phyloP scores from a whole-genome alignment of 768 basidiomycete species.

The Cyclocybe cylindracea region DNA sequence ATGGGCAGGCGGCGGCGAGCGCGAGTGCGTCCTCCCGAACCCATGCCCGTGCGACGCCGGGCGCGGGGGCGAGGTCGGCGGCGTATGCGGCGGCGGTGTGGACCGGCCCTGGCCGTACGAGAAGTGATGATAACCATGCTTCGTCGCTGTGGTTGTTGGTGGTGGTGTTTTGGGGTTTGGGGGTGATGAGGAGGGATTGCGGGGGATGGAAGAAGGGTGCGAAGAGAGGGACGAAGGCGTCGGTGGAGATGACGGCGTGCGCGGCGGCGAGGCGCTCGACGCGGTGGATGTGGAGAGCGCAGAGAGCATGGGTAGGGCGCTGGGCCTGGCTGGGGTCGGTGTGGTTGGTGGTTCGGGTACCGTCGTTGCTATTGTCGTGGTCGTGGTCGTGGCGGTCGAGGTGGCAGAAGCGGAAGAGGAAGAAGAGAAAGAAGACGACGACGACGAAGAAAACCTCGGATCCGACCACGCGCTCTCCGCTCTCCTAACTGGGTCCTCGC shows the following conservation, averaged over 20 bases:
- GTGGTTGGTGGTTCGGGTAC: not conserved
- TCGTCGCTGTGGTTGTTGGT: not conserved
- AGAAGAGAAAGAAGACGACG: not conserved
- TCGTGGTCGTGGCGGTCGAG: not conserved
- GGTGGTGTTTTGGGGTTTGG: not conserved
- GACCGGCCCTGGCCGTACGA: not conserved
- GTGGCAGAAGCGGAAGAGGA: not conserved
- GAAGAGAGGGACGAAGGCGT: no score
- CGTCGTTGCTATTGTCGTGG: not conserved
- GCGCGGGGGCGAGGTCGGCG: not conserved
- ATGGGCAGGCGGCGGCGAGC: not conserved
- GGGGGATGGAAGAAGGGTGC: no score
- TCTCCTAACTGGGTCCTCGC: no score
- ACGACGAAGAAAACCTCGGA: not conserved
- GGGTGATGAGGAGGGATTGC: no score
- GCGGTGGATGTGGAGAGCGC: no score
- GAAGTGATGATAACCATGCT: not conserved
- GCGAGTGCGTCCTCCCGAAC: not conserved
- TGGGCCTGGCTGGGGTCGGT: no score
- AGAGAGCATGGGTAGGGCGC: no score
- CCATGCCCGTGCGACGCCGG: not conserved
- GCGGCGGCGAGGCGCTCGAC: no score
- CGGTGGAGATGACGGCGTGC: no score
- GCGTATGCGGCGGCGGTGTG: not conserved
- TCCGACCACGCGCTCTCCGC: no score